Evolutionary conservation across 345 rosid genomes (phyloP).

Genomic region (Ricinus communis): DNA sequence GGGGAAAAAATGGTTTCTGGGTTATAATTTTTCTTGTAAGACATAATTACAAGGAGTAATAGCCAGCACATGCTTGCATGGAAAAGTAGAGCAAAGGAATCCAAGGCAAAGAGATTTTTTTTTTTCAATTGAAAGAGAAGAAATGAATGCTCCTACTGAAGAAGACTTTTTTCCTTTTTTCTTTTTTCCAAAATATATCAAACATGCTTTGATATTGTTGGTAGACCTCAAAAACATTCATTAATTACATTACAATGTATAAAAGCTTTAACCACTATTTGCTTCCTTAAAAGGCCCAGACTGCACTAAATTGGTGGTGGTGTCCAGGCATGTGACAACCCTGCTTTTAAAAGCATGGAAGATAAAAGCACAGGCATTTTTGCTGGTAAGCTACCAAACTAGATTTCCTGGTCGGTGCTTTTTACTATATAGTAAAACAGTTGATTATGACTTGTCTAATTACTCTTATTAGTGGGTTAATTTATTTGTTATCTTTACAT

Average conservation of each 20-base stretch:
- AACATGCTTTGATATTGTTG: constrained; percentile 35
- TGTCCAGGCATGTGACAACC: constrained; percentile 27
- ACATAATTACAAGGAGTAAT: constrained; percentile 46
- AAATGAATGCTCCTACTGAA: not conserved
- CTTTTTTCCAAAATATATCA: too few species aligned
- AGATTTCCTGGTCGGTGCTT: constrained; percentile 35
- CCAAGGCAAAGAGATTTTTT: constrained; percentile 23
- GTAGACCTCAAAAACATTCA: constrained; percentile 34
- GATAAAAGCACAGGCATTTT: not conserved
- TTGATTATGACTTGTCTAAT: constrained; percentile 17
- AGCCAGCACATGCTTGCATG: constrained; percentile 50
- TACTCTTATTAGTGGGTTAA: not conserved
- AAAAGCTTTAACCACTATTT: constrained; percentile 17
- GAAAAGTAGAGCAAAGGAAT: constrained; percentile 27
- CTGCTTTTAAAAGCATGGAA: not conserved
- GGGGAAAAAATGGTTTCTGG: constrained; percentile 20
- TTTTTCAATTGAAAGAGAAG: constrained; percentile 10
- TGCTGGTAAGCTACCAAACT: constrained; percentile 35
- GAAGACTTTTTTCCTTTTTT: too few species aligned
- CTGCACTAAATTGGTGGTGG: constrained; percentile 12
- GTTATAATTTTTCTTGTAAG: constrained; percentile 25
- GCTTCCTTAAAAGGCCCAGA: constrained; percentile 38
- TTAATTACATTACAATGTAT: constrained; percentile 14
- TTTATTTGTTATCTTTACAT: constrained; percentile 11
- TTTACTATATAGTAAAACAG: not conserved